Conservation (phyloP, 108 stramenopile genomes). For the Skeletonema tropicum region DNA sequence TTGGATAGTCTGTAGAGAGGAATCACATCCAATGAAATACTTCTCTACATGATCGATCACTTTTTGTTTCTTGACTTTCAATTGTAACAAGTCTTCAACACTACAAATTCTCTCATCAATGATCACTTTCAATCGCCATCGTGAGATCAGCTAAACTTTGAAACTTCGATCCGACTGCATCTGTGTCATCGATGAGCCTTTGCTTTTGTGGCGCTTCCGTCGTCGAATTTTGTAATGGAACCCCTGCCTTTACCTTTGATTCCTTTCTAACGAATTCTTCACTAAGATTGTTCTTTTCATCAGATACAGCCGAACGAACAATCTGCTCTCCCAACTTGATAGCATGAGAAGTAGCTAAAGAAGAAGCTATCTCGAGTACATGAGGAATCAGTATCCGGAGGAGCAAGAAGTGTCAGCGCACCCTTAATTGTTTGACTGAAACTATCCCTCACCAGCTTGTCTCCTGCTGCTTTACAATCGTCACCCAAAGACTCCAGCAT, state of each 20-base stretch:
- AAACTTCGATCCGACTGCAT: slow-evolving; percentile 8
- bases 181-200: not conserved
- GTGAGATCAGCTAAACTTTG: slow-evolving; percentile 24
- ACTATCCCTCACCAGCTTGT: slow-evolving; percentile 17
- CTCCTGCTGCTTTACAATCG: slow-evolving; percentile 11
- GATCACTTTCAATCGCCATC: slow-evolving; percentile 15
- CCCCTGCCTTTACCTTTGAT: slow-evolving; percentile 31
- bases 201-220: not conserved
- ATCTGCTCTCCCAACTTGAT: slow-evolving; percentile 15
- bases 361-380: slow-evolving; percentile 40
- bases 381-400: slow-evolving; percentile 25
- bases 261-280: slow-evolving; percentile 45
- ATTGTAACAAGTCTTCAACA: not conserved
- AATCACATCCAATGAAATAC: slow-evolving; percentile 18
- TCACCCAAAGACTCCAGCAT: slow-evolving; percentile 23
- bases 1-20: slow-evolving; percentile 8
- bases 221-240: slow-evolving; percentile 13
- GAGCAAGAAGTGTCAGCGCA: slow-evolving; percentile 33
- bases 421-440: slow-evolving; percentile 26
- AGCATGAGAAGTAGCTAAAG: slow-evolving; percentile 43
- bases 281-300: slow-evolving; percentile 33
- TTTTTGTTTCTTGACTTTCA: slow-evolving; percentile 15
- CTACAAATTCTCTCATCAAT: not conserved
- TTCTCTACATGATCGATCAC: slow-evolving; percentile 14
- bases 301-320: slow-evolving; percentile 27